These are phyloP conservation scores for Mortierella sp. DNA, from an alignment of 371 early-diverging fungal genomes.

Conservation along the genomic window DNA sequence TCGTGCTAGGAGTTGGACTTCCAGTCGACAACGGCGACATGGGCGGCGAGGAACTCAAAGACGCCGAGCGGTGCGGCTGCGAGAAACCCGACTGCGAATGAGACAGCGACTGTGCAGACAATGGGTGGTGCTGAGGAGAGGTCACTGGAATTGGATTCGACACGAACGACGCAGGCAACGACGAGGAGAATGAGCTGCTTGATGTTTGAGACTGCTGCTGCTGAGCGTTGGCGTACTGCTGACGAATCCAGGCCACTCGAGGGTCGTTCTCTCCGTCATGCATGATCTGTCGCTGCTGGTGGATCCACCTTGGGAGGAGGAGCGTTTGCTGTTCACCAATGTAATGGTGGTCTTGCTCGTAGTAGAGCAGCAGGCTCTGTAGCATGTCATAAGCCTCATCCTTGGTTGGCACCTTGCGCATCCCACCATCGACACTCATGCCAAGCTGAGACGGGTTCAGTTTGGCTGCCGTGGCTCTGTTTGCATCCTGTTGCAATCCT, in stretches of 20 bases:
- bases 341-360: constrained; percentile 38
- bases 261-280: constrained; percentile 18
- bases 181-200: not conserved
- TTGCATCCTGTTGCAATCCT: constrained; percentile 3
- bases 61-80: constrained; percentile 16
- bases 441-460: constrained; percentile 19
- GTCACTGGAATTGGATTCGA: not conserved
- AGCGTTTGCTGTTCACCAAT: constrained; percentile 42
- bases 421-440: constrained; percentile 29
- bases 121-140: constrained; percentile 7
- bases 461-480: not conserved
- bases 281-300: constrained; percentile 44
- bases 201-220: constrained; percentile 12
- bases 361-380: constrained; percentile 33
- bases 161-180: not conserved
- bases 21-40: constrained; percentile 24
- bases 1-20: constrained; percentile 7
- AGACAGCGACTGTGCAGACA: constrained; percentile 18
- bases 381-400: constrained; percentile 42
- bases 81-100: constrained; percentile 20
- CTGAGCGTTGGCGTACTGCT: constrained; percentile 9
- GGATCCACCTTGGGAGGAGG: constrained; percentile 41
- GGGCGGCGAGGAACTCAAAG: constrained; percentile 28
- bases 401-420: constrained; percentile 40
- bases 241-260: constrained; percentile 29